Evolutionary conservation across 139 green algal species (phyloP).

Genomic region (Chlamydomonas sp.): DNA sequence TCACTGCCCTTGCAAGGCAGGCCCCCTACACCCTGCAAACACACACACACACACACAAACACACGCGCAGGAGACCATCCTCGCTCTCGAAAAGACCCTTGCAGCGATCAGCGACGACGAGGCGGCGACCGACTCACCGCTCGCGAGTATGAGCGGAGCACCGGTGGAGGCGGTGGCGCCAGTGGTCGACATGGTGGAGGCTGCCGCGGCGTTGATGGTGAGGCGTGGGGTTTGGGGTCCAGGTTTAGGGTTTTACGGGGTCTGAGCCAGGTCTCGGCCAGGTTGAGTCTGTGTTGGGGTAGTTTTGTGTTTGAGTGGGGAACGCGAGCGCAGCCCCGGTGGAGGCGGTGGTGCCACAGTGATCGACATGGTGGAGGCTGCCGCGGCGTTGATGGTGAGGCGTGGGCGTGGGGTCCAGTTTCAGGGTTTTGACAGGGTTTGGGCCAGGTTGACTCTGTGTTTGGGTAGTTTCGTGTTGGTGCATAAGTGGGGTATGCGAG

Average conservation of each 20-base stretch:
- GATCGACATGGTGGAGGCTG: neutral
- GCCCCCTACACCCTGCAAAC: neutral
- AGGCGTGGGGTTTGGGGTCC: too few relatives aligned
- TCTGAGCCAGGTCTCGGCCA: neutral
- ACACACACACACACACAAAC: neutral
- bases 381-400: neutral
- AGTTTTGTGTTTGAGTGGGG: neutral
- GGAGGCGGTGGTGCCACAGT: neutral
- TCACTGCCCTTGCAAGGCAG: neutral
- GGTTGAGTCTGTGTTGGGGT: neutral
- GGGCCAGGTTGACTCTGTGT: neutral
- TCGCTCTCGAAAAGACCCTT: constrained; percentile 16
- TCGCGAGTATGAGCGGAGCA: neutral
- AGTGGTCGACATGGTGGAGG: neutral
- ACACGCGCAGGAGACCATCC: constrained; percentile 13
- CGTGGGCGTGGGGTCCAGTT: too few relatives aligned
- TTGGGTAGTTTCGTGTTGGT: neutral
- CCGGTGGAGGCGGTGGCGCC: neutral
- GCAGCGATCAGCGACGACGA: neutral
- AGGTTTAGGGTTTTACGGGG: too few relatives aligned
- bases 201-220: neutral
- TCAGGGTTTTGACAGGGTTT: neutral
- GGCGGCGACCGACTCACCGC: too few relatives aligned
- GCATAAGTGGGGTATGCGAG: neutral
- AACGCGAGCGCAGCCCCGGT: neutral